Evolutionary conservation across 257 asterid species (phyloP), one percentile per base, ranked within the genome.

Genomic region (Solanum peruvianum): DNA sequence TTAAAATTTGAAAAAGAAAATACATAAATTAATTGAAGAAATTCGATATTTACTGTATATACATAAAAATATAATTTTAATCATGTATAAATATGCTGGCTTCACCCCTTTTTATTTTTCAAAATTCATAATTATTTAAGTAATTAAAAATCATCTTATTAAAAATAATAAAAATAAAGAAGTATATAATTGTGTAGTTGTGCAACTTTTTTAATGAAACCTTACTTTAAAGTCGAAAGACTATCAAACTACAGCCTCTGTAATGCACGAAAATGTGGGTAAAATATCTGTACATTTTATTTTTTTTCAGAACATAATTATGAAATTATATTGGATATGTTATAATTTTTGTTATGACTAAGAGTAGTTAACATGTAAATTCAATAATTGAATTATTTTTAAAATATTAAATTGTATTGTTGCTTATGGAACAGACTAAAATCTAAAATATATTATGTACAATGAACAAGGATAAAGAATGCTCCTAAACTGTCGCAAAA

Each of bases 281-380:
- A 62, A n/a, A 25, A n/a, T 64, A 2, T 64, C 16, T 5, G 33
- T 64, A n/a, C 1, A n/a, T 64, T 64, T 9, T 64, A 64, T 64
- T 0, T 11, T 18, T 18, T n/a, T 64, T 10, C 0, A 0, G 0
- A n/a, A 0, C 0, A 0, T 5, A 64, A 2, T 64, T 11, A 11
- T n/a, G 6, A 0, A 21, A 12, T 64, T 6, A 62, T 0, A 62
- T 0, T 62, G 9, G 3, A 4, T n/a, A 62, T 62, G 16, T 4
- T 62, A n/a, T 56, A 18, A 52, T 62, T n/a, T 0, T 62, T 23
- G 16, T 23, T 62, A 62, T 62, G 1, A 3, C 7, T 62, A 25
- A 11, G 1, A 64, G 9, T 62, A 64, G 12, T 64, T 64, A 64
- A 62, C 6, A 11, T n/a, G 16, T n/a, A n/a, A n/a, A n/a, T 0